Percentiles rank a stretch among this genome's conserved stretches.
phyloP scores from a whole-genome alignment of 2,329 filamentous ascomycete genomes.

The Diaporthe ampelina region DNA sequence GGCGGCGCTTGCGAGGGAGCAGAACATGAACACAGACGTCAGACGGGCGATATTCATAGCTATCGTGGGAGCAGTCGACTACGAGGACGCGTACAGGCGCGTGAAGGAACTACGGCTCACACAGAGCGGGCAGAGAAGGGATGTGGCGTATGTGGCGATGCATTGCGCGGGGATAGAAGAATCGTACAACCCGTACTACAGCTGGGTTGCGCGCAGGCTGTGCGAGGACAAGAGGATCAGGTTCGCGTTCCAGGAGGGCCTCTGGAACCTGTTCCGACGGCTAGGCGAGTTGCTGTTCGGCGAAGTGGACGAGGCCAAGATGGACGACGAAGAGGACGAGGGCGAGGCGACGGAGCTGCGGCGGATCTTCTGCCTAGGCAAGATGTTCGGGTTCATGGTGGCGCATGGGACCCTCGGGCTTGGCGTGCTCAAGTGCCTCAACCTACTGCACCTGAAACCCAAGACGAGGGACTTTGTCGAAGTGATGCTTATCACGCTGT shows the following conservation, averaged over 20 bases:
- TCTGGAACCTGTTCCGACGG: slow-evolving; percentile 88
- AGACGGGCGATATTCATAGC: slow-evolving; percentile 93
- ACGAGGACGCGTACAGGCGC: slow-evolving; percentile 84
- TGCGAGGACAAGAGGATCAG: slow-evolving; percentile 81
- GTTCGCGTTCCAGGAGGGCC: slow-evolving; percentile 87
- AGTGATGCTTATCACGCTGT: slow-evolving; percentile 80
- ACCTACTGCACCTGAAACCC: slow-evolving; percentile 81
- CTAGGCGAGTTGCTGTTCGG: slow-evolving; percentile 86
- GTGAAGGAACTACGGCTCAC: slow-evolving; percentile 88
- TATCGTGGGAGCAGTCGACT: slow-evolving; percentile 87
- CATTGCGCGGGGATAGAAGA: slow-evolving; percentile 89
- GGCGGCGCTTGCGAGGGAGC: slow-evolving; percentile 79
- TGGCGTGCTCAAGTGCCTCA: slow-evolving; percentile 75
- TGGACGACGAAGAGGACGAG: slow-evolving; percentile 67
- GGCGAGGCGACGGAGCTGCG: slow-evolving; percentile 63
- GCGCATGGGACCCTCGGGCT: slow-evolving; percentile 61
- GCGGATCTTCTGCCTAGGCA: slow-evolving; percentile 66
- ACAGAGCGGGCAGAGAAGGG: slow-evolving; percentile 81
- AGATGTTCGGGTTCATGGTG: slow-evolving; percentile 67
- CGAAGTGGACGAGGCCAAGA: slow-evolving; percentile 66
- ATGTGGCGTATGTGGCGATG: slow-evolving; percentile 88
- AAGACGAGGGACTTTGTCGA: slow-evolving; percentile 86
- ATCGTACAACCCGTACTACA: slow-evolving; percentile 93
- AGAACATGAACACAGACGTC: slow-evolving; percentile 89
- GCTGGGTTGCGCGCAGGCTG: slow-evolving; percentile 83